Percentiles rank a stretch among this genome's conserved stretches.
Conservation (phyloP, 805 yeast species). For the Diddensiella santjacobensis region DNA sequence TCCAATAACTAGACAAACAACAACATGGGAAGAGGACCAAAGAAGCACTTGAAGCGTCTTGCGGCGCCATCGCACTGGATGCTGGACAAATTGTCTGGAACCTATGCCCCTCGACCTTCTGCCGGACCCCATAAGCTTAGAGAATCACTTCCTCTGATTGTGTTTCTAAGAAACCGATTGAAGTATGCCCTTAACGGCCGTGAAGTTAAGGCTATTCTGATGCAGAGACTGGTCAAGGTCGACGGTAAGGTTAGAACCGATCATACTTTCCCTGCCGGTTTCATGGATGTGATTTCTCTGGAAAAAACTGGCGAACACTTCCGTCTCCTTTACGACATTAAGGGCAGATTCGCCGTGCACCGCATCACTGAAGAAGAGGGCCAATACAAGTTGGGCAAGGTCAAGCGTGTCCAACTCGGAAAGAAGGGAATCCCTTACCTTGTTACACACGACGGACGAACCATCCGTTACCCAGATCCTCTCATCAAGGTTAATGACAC, state of each 20-base stretch:
- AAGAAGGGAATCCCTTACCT: constrained; percentile 98
- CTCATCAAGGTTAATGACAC: constrained; percentile 94
- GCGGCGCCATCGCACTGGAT: constrained; percentile 99
- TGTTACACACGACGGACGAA: constrained; percentile 99
- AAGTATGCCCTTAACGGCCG: constrained; percentile 99
- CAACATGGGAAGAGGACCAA: constrained; percentile 75
- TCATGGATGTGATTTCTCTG: constrained; percentile 97
- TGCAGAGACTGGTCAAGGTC: constrained; percentile 98
- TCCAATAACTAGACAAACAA: too few relatives aligned
- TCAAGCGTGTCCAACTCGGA: constrained; percentile 96
- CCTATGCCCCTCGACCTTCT: constrained; percentile 99
- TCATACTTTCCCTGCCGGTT: constrained; percentile 98
- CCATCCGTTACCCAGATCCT: constrained; percentile 99
- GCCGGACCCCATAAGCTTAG: constrained; percentile 99
- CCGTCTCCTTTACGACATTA: constrained; percentile 97
- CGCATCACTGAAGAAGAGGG: constrained; percentile 99
- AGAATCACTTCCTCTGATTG: constrained; percentile 95
- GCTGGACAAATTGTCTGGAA: constrained; percentile 99
- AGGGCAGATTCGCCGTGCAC: constrained; percentile 99
- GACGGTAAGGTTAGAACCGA: constrained; percentile 99
- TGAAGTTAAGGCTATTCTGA: constrained; percentile 96
- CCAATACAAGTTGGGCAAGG: constrained; percentile 96
- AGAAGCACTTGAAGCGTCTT: constrained; percentile 28
- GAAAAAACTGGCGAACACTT: constrained; percentile 99
- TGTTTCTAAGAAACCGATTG: constrained; percentile 96